Base-by-base conservation (phyloP, 257 asterid genomes). In the Petrea volubilis region DNA sequence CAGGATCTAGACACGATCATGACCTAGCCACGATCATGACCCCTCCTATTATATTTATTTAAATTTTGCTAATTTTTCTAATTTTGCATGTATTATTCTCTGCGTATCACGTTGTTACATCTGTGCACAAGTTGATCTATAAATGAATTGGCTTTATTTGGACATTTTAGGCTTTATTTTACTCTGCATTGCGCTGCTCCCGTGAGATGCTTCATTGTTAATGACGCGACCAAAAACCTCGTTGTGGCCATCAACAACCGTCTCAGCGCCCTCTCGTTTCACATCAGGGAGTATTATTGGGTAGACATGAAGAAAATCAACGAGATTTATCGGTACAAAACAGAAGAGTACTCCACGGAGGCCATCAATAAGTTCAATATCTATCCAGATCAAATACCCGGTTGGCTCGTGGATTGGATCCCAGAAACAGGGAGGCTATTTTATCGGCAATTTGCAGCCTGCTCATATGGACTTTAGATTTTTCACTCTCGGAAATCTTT, bases 391-490 rank as follows among this genome's bases (percentile, higher is more conserved):
- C 97, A 92, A 82, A 92, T 92, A 56, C 93, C 97, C 20, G 71
- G 82, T 31, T 92, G 97, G 97, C 86, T 92, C 15, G 83, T 83
- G 81, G 94, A 92, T 72, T 92, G 97, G 97, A 84, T 92, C 70
- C 96, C 97, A 0, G 97, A 89, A 64, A 65, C 73, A 8, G n/a
- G 97, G 97, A 23, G 97, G 97, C 64, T 92, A 87, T 81, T 80
- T 92, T 41, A 80, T 85, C 24, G 97, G 97, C 71, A 92, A 92
- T 78, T 77, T 92, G 46, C 97, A 92, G 74, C 97, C 97, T 13
- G 97, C 87, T 61, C 96, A 90, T 75, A 92, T 90, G 96, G 96
- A 92, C 77, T 92, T 92, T 38, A 84, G 96, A 80, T 93, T 90
- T 66, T 90, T 93, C 74, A 90, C 92, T 9, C 96, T 93, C 1